Percentiles rank a stretch among this genome's conserved stretches.
phyloP scores from a whole-genome alignment of 306 rosid species.

The Quercus mongolica region DNA sequence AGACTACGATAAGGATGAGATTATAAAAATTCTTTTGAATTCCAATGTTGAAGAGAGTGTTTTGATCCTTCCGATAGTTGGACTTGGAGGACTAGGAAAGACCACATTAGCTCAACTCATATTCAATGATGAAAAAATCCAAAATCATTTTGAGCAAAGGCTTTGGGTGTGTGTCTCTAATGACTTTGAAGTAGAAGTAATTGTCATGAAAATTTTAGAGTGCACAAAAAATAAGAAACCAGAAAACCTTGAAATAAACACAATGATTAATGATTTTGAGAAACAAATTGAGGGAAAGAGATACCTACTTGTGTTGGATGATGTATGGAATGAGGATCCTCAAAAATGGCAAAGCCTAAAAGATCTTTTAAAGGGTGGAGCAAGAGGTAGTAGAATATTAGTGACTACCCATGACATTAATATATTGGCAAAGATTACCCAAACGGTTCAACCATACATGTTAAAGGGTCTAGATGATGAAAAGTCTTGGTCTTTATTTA shows the following conservation, averaged over 20 bases:
- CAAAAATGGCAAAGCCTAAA: neutral
- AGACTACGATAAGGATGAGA: constrained; percentile 3
- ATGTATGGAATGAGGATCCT: constrained; percentile 2
- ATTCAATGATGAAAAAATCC: neutral
- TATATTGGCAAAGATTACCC: too few relatives aligned
- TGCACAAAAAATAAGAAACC: neutral
- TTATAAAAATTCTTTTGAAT: neutral
- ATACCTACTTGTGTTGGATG: constrained; percentile 1
- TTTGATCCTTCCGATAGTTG: constrained; percentile 11
- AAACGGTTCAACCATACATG: neutral
- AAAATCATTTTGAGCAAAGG: neutral
- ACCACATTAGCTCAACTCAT: constrained; percentile 12
- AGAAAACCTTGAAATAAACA: neutral
- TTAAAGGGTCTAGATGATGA: neutral
- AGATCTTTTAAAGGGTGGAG: neutral
- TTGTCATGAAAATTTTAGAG: neutral
- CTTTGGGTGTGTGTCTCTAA: constrained; percentile 1
- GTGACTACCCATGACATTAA: neutral
- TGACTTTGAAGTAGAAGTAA: neutral
- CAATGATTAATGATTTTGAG: neutral
- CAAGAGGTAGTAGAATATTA: constrained; percentile 3
- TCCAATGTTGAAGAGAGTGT: neutral
- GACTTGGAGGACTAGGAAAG: constrained; percentile 21
- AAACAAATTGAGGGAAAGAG: neutral
- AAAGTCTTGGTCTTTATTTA: neutral